Evolutionary conservation across 768 basidiomycete species (phyloP).

Genomic region (Leccinum aurantiacum): DNA sequence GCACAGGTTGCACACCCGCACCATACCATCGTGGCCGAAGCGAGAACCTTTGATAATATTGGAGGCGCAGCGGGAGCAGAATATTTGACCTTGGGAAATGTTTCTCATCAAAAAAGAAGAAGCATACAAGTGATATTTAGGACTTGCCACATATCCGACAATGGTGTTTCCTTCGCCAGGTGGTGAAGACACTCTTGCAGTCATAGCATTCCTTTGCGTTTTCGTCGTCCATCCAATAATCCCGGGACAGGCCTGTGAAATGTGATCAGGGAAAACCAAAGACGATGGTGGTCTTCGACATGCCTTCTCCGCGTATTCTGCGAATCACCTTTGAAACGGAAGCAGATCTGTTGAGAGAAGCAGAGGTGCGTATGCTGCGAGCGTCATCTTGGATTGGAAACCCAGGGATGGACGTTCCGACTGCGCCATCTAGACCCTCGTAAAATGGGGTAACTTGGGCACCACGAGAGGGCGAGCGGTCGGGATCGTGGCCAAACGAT

Average conservation of each 20-base stretch:
- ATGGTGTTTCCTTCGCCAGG: slow-evolving; percentile 95
- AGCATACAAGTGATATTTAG: background rate
- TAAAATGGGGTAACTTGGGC: slow-evolving; percentile 50
- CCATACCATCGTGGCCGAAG: slow-evolving; percentile 93
- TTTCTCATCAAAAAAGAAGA: background rate
- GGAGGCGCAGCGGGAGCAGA: slow-evolving; percentile 95
- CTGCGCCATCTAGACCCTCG: slow-evolving; percentile 56
- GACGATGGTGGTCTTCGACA: slow-evolving; percentile 13
- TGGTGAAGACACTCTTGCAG: slow-evolving; percentile 90
- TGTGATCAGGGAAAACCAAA: slow-evolving; percentile 9
- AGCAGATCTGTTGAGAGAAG: slow-evolving; percentile 68
- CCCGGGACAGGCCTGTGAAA: slow-evolving; percentile 71
- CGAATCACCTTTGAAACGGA: slow-evolving; percentile 93
- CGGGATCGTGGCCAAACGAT: slow-evolving; percentile 65
- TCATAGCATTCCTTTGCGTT: slow-evolving; percentile 95
- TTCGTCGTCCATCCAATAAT: slow-evolving; percentile 99
- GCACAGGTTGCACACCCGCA: slow-evolving; percentile 94
- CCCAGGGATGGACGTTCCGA: slow-evolving; percentile 82
- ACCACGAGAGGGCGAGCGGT: slow-evolving; percentile 55
- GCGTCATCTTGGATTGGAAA: slow-evolving; percentile 93
- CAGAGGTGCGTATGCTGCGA: slow-evolving; percentile 75
- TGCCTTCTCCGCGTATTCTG: slow-evolving; percentile 87
- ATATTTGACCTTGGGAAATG: slow-evolving; percentile 82
- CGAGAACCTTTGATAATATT: slow-evolving; percentile 93
- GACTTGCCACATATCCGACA: slow-evolving; percentile 90